Evolutionary conservation across 139 green algal genomes (phyloP), one percentile per base, ranked within the genome.

Genomic region (Coelastrella sp.): DNA sequence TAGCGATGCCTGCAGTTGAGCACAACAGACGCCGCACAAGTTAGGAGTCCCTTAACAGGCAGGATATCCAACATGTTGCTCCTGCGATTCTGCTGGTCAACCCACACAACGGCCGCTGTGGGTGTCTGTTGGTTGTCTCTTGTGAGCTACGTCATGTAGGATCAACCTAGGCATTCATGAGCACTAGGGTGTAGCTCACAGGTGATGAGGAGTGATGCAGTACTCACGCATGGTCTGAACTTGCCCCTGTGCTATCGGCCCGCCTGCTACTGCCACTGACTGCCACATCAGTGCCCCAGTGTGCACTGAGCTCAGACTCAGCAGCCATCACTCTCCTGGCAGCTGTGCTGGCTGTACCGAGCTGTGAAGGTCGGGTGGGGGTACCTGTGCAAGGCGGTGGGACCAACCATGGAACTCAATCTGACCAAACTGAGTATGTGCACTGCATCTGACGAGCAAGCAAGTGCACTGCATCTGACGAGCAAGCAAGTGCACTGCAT

Each of bases 231-330:
- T 89, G 84, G 6, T 89, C 79, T 23, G 22, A 61, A 68, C 57
- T 89, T 32, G 79, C 57, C 22, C n/a, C 17, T 16, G 79, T 73
- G 77, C 77, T 83, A 4, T 6, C 79, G 60, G 81, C 81, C 11
- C 13, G 19, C 81, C 60, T 86, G 81, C 81, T 86, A 60, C 81
- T 76, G 81, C 60, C 60, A 32, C 81, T 86, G 81, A 19, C 81
- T 23, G 57, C 79, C 17, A 85, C 79, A 47, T 85, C 79, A 57
- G 79, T 68, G 56, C 79, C 79, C 79, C 79, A 85, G 57, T 17
- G 22, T n/a, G 57, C 79, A 73, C 57, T 61, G 56, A 85, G 79
- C 57, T 73, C 32, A 56, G 4, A 10, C 57, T 85, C 57, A 19
- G 54, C 68, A 76, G 68, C 68, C 2, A 22, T 76, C 16, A 5